Evolutionary conservation across 1,139 yeast genomes (phyloP), one percentile per base, ranked within the genome.

Genomic region (Pneumocystis murina): DNA sequence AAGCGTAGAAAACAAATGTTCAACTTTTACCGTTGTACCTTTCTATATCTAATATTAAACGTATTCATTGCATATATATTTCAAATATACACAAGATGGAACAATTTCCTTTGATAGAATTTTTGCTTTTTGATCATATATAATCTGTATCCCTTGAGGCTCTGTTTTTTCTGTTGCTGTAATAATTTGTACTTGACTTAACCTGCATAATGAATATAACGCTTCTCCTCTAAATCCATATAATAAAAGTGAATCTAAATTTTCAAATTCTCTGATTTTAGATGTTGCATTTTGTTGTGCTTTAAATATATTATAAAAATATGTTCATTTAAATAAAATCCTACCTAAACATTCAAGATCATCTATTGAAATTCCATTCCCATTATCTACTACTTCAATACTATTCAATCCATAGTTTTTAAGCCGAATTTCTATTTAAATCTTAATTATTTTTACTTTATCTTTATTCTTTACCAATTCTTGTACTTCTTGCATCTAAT

Each of bases 181-280:
- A 1, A 74, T 75, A 0, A 90, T 77, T 12, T 72, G 72, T 30
- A 79, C 67, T 4, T 83, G 74, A 3, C 81, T 76, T n/a, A 87
- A 75, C 1, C 84, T 78, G 70, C 91, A 85, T 17, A 88, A 71
- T 0, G 95, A 85, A 69, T 87, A 83, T 69, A 88, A 75, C 0
- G 95, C 95, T 72, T 88, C 95, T 33, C 96, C 96, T 72, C 96
- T 78, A 70, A 88, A 88, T 0, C 96, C 96, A 58, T 85, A 75
- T 0, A 92, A 84, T 3, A 70, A 69, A 6, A 86, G 81, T 3
- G 71, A 70, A 7, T 76, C 75, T 38, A 87, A 74, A 68, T 84
- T 89, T 30, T 82, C 82, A 71, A 85, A 86, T 0, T 72, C 70
- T 0, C 72, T 66, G 12, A 92, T 74, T 72, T 92, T 92, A 0